Base-by-base conservation (phyloP, 257 asterid species). In the Petrea volubilis region DNA sequence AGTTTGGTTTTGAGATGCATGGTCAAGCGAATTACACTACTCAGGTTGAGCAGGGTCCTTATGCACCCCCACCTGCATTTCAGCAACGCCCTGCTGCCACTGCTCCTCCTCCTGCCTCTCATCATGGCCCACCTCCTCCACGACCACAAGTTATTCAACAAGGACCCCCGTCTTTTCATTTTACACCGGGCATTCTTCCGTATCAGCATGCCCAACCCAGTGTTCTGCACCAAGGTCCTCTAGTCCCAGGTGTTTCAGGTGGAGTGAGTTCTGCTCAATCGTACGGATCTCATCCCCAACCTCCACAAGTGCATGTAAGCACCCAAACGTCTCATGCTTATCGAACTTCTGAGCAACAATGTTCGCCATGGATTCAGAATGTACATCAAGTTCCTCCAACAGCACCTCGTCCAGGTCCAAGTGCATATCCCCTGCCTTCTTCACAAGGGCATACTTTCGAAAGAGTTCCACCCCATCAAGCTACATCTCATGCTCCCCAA, bases 11-110 rank as follows among this genome's bases (percentile, higher is more conserved):
- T 55, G 76, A 78, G 79, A 92, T 92, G 97, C 86, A 84, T 52
- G 91, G 84, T 72, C 86, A 73, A 69, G 88, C 87, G 73, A 89
- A 85, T 73, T 83, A 68, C 78, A 65, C 63, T 36, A 59, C 77
- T 68, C 88, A 84, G 64, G 74, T 40, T 56, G 83, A 86, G 72
- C 92, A 78, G 75, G 86, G 82, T 64, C 67, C 83, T 71, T 74
- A 69, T 75, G 60, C 72, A 17, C 79, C 81, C 31, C 50, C 74
- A 24, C 79, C 82, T 73, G 52, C 86, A 29, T 79, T 83, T 65
- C 93, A 82, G 67, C 88, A 79, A 73, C 81, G 40, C 56, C 80
- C 85, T 58, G 77, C 68, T 23, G 72, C 90, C 46, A 18, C 80
- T 11, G 67, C 83, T 27, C 74, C 83, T 31, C 81, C 83, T 56